A percentile compares a stretch with the other conserved stretches of the same genome.
phyloP scores from a whole-genome alignment of 768 basidiomycete species.

The Termitomyces sp. region DNA sequence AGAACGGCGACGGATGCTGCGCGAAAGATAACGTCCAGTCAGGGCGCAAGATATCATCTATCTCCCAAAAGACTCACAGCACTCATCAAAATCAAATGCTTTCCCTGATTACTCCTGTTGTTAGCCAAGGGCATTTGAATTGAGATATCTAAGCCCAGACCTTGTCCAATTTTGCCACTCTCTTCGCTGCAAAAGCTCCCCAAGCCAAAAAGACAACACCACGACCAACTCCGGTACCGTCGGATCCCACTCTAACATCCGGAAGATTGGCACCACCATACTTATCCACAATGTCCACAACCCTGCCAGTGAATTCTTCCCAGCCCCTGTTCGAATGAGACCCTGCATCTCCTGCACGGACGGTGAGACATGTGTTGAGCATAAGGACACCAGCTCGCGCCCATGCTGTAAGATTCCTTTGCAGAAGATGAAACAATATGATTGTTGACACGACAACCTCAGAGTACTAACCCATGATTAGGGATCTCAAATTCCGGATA shows the following conservation, averaged over 20 bases:
- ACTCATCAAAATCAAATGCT: constrained; percentile 75
- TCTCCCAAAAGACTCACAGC: constrained; percentile 44
- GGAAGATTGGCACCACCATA: constrained; percentile 70
- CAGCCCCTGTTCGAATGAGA: constrained; percentile 86
- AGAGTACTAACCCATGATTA: constrained; percentile 66
- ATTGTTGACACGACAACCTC: not conserved
- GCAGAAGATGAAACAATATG: not conserved
- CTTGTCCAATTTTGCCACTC: constrained; percentile 71
- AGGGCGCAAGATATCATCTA: constrained; percentile 5
- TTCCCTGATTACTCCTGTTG: constrained; percentile 38
- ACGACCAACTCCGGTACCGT: constrained; percentile 48
- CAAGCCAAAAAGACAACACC: constrained; percentile 82
- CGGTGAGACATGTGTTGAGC: constrained; percentile 91
- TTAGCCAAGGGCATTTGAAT: not conserved
- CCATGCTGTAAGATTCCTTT: constrained; percentile 75
- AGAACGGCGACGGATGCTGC: constrained; percentile 82
- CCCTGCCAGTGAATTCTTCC: constrained; percentile 83
- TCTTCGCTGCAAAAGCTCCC: constrained; percentile 83
- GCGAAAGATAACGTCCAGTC: constrained; percentile 16
- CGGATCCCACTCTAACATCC: constrained; percentile 22
- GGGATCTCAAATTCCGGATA: constrained; percentile 77
- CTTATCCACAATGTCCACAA: constrained; percentile 71
- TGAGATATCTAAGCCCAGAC: constrained; percentile 27
- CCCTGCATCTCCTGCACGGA: constrained; percentile 64
- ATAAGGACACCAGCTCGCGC: constrained; percentile 84